phyloP scores from a whole-genome alignment of 495 filamentous ascomycete species.

The Xylaria bambusicola region DNA sequence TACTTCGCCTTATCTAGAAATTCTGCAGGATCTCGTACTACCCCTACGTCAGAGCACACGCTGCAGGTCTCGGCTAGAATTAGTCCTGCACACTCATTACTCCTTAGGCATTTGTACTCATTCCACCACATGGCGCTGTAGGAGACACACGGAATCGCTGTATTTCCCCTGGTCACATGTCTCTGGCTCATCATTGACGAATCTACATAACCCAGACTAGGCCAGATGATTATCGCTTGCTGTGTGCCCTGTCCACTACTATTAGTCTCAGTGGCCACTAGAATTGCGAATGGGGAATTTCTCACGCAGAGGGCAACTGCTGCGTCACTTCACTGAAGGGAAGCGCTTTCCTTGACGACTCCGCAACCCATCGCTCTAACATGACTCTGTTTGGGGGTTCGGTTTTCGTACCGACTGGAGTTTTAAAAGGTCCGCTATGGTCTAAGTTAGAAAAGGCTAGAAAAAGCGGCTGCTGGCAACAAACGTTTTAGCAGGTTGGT shows the following conservation, averaged over 20 bases:
- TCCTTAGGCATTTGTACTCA: constrained; percentile 4
- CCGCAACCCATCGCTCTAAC: constrained; percentile 40
- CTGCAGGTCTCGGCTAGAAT: background rate
- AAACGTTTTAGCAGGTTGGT: constrained; percentile 22
- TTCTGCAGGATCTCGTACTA: constrained; percentile 25
- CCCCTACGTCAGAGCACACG: constrained; percentile 13
- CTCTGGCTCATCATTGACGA: constrained; percentile 1
- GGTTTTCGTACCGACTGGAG: constrained; percentile 5
- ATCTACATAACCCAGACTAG: background rate
- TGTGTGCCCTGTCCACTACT: constrained; percentile 17
- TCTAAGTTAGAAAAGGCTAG: constrained; percentile 20
- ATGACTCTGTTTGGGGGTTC: constrained; percentile 31
- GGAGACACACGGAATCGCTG: background rate
- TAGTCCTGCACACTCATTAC: background rate
- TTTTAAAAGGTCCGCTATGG: constrained; percentile 22
- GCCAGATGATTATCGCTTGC: constrained; percentile 11
- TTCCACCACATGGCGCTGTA: constrained; percentile 13
- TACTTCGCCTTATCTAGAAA: constrained; percentile 30
- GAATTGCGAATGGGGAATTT: constrained; percentile 1
- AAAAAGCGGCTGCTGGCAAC: constrained; percentile 20
- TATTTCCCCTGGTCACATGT: background rate
- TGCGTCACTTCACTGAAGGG: constrained; percentile 42
- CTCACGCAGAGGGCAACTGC: constrained; percentile 25
- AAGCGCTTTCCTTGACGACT: constrained; percentile 39
- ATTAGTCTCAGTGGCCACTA: constrained; percentile 19